Evolutionary conservation across 129 eudicot genomes (phyloP).

Genomic region (Daucus carota): DNA sequence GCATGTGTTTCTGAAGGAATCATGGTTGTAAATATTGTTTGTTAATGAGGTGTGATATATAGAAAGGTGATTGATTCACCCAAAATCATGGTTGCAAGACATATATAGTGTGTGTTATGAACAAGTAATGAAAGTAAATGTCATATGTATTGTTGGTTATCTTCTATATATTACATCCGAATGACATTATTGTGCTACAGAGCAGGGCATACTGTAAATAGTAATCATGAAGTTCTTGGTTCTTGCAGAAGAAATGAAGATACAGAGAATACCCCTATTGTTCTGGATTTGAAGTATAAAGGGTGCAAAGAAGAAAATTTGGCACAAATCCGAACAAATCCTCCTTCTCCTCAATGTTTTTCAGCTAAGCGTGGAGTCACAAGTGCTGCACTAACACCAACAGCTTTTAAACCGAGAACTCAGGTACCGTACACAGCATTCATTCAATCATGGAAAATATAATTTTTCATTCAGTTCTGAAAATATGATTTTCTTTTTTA

Average conservation of each 20-base stretch:
- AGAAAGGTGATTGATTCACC: not conserved
- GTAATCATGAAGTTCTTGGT: not conserved
- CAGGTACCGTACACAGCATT: constrained; percentile 23
- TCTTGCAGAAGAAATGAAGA: constrained; percentile 50
- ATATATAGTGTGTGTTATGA: not conserved
- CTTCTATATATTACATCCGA: not conserved
- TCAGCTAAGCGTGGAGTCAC: constrained; percentile 44
- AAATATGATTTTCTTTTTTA: not conserved
- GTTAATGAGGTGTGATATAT: not conserved
- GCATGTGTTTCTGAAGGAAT: not conserved
- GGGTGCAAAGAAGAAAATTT: constrained; percentile 35
- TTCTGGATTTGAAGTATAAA: constrained; percentile 47
- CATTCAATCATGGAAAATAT: no score
- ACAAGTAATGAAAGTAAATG: not conserved
- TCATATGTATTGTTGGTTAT: not conserved
- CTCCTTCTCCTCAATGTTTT: constrained; percentile 95
- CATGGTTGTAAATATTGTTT: not conserved
- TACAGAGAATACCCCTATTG: constrained; percentile 51
- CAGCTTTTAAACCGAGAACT: constrained; percentile 26
- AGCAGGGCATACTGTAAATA: not conserved
- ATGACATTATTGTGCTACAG: not conserved
- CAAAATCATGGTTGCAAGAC: not conserved
- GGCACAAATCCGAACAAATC: constrained; percentile 69
- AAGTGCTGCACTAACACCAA: constrained; percentile 31
- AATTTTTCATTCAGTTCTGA: no score